Percentiles rank a stretch among this genome's conserved stretches.
phyloP scores from a whole-genome alignment of 495 filamentous ascomycete species.

The Massariosphaeria phaeospora region DNA sequence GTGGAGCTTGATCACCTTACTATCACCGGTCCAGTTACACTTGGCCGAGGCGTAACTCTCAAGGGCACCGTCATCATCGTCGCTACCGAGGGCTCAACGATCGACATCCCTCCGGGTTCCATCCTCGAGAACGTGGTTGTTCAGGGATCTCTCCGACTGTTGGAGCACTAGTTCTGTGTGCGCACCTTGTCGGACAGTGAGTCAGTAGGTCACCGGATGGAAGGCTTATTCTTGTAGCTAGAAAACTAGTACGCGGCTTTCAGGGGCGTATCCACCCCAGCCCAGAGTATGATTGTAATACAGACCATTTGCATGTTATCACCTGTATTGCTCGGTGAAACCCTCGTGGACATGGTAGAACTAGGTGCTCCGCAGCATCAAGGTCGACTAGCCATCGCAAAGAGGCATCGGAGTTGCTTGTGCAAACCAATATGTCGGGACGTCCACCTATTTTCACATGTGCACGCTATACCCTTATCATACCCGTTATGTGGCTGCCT shows the following conservation, averaged over 20 bases:
- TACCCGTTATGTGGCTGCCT: too few species aligned
- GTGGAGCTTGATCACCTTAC: constrained; percentile 97
- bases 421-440: too few species aligned
- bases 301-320: too few species aligned
- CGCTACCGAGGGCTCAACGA: constrained; percentile 93
- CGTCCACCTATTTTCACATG: too few species aligned
- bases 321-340: too few species aligned
- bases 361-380: too few species aligned
- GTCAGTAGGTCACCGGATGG: neutral
- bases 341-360: too few species aligned
- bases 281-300: constrained; percentile 6
- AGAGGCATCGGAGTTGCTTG: too few species aligned
- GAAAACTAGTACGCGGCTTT: neutral
- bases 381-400: too few species aligned
- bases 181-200: neutral
- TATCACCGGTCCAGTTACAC: constrained; percentile 93
- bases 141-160: constrained; percentile 89
- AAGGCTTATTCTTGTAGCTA: constrained; percentile 10
- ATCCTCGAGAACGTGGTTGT: constrained; percentile 98
- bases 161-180: constrained; percentile 67
- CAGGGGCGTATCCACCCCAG: neutral
- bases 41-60: constrained; percentile 87
- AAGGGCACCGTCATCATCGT: constrained; percentile 99
- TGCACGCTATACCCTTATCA: too few species aligned
- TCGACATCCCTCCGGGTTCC: constrained; percentile 93